Evolutionary conservation across 2,329 filamentous ascomycete species (phyloP).

Genomic region (Thelonectria rubi): DNA sequence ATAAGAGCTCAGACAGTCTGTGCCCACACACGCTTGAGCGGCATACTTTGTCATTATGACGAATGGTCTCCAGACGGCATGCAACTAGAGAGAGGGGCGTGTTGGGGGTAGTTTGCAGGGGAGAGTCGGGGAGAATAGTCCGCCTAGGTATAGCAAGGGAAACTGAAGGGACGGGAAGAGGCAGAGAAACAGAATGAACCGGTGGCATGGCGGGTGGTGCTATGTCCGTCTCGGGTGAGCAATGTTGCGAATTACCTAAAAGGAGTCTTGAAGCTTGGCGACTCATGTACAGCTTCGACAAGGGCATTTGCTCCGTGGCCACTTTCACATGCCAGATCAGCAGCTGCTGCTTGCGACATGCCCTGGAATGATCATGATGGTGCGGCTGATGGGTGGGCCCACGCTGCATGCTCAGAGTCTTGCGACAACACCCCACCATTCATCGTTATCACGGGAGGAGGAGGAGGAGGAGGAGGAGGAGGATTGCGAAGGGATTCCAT

Average conservation of each 20-base stretch:
- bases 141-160: too few relatives aligned
- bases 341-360: conserved; percentile 17
- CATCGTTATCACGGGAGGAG: conserved; percentile 16
- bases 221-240: conserved; percentile 20
- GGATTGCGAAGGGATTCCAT: too few relatives aligned
- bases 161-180: too few relatives aligned
- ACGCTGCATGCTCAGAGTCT: conserved; percentile 35
- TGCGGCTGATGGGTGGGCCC: conserved; percentile 40
- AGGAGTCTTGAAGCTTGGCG: conserved; percentile 9
- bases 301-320: conserved; percentile 10
- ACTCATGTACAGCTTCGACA: background rate
- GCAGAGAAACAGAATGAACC: too few relatives aligned
- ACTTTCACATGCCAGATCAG: conserved; percentile 45
- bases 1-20: conserved; percentile 15
- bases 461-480: too few relatives aligned
- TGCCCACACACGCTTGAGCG: conserved; percentile 4
- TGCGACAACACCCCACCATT: conserved; percentile 38
- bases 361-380: conserved; percentile 18
- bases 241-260: conserved; percentile 20
- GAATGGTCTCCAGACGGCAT: conserved; percentile 6
- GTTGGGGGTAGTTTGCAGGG: too few relatives aligned
- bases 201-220: conserved; percentile 13
- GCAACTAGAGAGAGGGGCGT: conserved; percentile 4
- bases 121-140: too few relatives aligned
- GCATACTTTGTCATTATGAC: conserved; percentile 20